Base-by-base conservation (phyloP, 495 filamentous ascomycete species). In the Penicillium ochrochloron region DNA sequence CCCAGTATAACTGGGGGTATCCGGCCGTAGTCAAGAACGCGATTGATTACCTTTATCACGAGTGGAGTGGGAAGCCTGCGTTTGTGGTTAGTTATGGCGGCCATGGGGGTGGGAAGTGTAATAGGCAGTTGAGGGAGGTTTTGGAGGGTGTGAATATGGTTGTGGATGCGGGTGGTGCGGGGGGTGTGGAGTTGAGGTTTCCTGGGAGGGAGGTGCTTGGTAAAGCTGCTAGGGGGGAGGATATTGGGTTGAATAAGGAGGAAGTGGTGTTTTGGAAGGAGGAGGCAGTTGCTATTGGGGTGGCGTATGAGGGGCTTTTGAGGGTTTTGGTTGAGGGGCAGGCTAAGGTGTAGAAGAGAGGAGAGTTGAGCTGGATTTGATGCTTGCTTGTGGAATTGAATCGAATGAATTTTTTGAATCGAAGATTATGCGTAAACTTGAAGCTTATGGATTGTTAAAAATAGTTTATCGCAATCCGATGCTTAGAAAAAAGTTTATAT, bases 1-100 rank as follows among this genome's bases (percentile, higher is more conserved):
- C 78, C 17, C 78, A 82, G 68, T 79, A 81, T 63, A 82, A 83
- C 68, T 82, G 78, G 76, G 71, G 78, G 1, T 70, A 80, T 61
- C 73, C 83, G 3, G 84, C 82, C 2, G 77, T 72, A 7, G 61
- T 83, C 53, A 86, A 86, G 73, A 86, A 86, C 70, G 85, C 85
- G 7, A 79, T 88, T 65, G 84, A 88, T 69, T 86, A 85, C 67
- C 76, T 88, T 8, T 69, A 75, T 41, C 68, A 85, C 68, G 84
- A 88, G 69, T 86, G 84, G 84, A 76, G 69, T 55, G 82, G 80
- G 51, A 87, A 86, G 71, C 80, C 83, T 0, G 79, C 78, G 23
- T 71, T 74, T 57, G 75, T 86, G 56, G 76, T 87, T 27, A 83
- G 71, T 59, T 86, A 85, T 71, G 84, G 84, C 2, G 74, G 80